Percentiles rank a stretch among this genome's conserved stretches.
Conservation (phyloP, 2,329 filamentous ascomycete species). For the Neofusicoccum kwambonambiense region DNA sequence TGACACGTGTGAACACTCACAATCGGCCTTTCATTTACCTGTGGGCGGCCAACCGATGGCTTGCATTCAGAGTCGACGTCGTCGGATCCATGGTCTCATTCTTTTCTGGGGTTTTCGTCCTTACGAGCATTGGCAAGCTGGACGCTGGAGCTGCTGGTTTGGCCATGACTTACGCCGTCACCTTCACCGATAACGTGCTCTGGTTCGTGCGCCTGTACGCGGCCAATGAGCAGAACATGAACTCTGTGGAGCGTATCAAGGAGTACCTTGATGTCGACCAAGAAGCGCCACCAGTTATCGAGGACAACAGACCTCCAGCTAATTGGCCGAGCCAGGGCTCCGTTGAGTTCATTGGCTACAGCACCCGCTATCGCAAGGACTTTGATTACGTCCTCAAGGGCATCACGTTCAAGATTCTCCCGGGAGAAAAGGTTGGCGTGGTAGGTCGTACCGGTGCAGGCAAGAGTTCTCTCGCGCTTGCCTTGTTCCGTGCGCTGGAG, state of each 20-base stretch:
- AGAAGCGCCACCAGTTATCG: constrained; percentile 76
- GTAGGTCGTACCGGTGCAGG: constrained; percentile 94
- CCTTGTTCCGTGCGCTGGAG: constrained; percentile 90
- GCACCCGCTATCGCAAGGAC: constrained; percentile 83
- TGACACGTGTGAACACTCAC: constrained; percentile 83
- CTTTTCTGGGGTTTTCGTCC: constrained; percentile 88
- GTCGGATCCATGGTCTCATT: constrained; percentile 90
- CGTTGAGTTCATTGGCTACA: constrained; percentile 77
- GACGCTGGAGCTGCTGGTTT: constrained; percentile 91
- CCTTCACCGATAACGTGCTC: constrained; percentile 93
- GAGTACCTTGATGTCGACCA: constrained; percentile 97
- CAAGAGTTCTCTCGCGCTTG: constrained; percentile 91
- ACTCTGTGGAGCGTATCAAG: constrained; percentile 94
- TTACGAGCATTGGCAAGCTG: constrained; percentile 76
- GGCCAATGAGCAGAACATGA: constrained; percentile 98
- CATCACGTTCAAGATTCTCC: constrained; percentile 80
- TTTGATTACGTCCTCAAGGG: constrained; percentile 82
- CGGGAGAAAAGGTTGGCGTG: constrained; percentile 91
- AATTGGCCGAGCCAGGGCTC: constrained; percentile 85
- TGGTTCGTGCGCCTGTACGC: constrained; percentile 96
- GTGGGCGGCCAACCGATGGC: constrained; percentile 96
- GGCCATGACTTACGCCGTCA: constrained; percentile 92
- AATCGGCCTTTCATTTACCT: constrained; percentile 92
- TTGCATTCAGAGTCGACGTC: constrained; percentile 86
- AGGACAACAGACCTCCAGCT: constrained; percentile 71